These are phyloP conservation scores for Heracleum sosnowskyi DNA, from an alignment of 129 eudicot genomes.

Conservation along the genomic window DNA sequence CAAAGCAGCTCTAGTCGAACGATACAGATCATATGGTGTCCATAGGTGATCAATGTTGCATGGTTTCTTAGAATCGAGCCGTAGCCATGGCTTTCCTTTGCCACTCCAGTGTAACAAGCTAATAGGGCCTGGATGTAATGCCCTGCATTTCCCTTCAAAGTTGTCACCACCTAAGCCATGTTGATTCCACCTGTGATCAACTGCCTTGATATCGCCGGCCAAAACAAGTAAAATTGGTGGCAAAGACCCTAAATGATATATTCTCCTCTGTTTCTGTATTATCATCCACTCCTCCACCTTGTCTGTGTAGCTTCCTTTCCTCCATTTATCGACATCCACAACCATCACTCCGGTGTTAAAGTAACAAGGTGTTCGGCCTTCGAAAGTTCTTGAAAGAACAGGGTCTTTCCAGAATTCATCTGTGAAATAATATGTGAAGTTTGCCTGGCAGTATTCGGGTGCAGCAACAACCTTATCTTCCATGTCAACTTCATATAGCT, in stretches of 20 bases:
- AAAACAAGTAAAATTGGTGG: conserved; percentile 40
- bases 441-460: conserved; percentile 51
- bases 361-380: conserved; percentile 36
- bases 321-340: conserved; percentile 36
- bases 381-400: conserved; percentile 16
- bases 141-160: conserved; percentile 39
- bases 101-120: conserved; percentile 55
- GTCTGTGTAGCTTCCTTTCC: conserved; percentile 34
- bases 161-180: conserved; percentile 51
- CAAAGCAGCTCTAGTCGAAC: conserved; percentile 30
- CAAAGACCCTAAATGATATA: conserved; percentile 41
- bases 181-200: conserved; percentile 47
- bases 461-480: conserved; percentile 38
- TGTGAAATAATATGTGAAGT: conserved; percentile 36
- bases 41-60: conserved; percentile 40
- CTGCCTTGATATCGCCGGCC: conserved; percentile 37
- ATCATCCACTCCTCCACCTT: conserved; percentile 43
- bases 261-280: conserved; percentile 31
- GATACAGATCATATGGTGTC: conserved; percentile 44
- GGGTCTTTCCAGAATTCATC: conserved; percentile 32
- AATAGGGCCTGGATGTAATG: conserved; percentile 42
- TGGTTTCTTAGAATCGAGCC: conserved; percentile 34
- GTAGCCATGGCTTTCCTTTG: conserved; percentile 47
- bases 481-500: conserved; percentile 39
- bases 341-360: conserved; percentile 56